A percentile compares a stretch with the other conserved stretches of the same genome.
phyloP scores from a whole-genome alignment of 306 rosid species.

The Ormosia emarginata region DNA sequence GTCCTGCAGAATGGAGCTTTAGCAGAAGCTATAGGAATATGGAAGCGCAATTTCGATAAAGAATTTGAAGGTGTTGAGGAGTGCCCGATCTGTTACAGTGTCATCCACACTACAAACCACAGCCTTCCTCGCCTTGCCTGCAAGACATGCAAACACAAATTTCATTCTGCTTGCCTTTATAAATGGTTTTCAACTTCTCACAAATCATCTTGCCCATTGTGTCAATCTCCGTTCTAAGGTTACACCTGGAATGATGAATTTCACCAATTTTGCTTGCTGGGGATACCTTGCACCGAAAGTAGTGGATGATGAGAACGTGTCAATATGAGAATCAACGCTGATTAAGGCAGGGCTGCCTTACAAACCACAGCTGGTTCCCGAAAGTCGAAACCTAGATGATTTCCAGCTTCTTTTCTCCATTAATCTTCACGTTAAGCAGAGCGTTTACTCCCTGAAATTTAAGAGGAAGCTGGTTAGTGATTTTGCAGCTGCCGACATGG shows the following conservation, averaged over 20 bases:
- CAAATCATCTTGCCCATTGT: conserved; percentile 90
- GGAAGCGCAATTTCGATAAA: conserved; percentile 95
- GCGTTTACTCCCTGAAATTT: not conserved
- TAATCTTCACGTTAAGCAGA: not conserved
- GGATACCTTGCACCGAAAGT: not conserved
- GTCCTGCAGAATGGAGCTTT: conserved; percentile 88
- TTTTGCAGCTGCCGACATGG: not conserved
- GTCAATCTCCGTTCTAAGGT: conserved; percentile 89
- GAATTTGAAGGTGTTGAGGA: conserved; percentile 99
- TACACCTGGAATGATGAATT: not conserved
- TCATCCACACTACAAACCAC: conserved; percentile 87
- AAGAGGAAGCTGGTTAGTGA: not conserved
- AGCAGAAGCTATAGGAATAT: conserved; percentile 88
- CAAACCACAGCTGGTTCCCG: not conserved
- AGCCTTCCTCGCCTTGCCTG: conserved; percentile 92
- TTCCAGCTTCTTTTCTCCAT: conserved; percentile 2
- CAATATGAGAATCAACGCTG: not conserved
- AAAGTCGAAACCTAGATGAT: not conserved
- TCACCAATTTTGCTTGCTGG: conserved; percentile 19
- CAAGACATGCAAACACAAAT: conserved; percentile 98
- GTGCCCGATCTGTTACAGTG: conserved; percentile 97
- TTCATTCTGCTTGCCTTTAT: conserved; percentile 90
- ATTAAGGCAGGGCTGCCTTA: not conserved
- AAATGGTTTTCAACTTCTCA: conserved; percentile 98
- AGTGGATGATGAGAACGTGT: not conserved